These are phyloP conservation scores for Plasmodium sp. DNA, from an alignment of 169 alveolate genomes.

Conservation along the genomic window DNA sequence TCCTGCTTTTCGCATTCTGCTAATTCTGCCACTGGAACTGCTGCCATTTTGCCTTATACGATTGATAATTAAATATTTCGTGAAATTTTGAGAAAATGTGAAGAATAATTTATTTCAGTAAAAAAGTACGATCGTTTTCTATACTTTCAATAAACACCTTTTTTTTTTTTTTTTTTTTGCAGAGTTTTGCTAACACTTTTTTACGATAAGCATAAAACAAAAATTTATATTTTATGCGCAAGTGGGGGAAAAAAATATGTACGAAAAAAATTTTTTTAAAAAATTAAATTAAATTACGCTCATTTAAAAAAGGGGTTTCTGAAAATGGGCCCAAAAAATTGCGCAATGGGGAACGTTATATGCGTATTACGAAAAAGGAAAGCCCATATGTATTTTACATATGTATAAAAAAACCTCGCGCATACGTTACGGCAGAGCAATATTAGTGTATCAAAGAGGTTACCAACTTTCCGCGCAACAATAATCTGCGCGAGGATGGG, in stretches of 20 bases:
- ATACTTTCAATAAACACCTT: background rate
- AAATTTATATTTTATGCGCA: background rate
- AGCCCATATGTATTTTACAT: background rate
- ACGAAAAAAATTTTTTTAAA: background rate
- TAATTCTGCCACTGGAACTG: slow-evolving; percentile 81
- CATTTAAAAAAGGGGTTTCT: background rate
- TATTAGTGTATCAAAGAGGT: slow-evolving; percentile 74
- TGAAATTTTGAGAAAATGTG: background rate
- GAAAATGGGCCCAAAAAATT: background rate
- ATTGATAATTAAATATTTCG: slow-evolving; percentile 2
- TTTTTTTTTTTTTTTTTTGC: background rate
- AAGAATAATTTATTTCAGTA: background rate
- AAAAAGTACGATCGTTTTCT: background rate
- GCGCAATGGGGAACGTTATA: background rate
- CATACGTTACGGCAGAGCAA: background rate
- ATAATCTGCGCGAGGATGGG: background rate
- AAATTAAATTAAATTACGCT: background rate
- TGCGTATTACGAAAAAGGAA: background rate
- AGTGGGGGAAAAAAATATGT: background rate
- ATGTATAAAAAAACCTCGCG: background rate
- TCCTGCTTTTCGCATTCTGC: slow-evolving; percentile 90
- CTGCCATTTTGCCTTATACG: slow-evolving; percentile 79
- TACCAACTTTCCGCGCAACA: slow-evolving; percentile 1
- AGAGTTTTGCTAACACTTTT: background rate
- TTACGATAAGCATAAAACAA: background rate